Evolutionary conservation across 2,329 filamentous ascomycete genomes (phyloP).

Genomic region (Nothophaeocryptopus gaeumannii): DNA sequence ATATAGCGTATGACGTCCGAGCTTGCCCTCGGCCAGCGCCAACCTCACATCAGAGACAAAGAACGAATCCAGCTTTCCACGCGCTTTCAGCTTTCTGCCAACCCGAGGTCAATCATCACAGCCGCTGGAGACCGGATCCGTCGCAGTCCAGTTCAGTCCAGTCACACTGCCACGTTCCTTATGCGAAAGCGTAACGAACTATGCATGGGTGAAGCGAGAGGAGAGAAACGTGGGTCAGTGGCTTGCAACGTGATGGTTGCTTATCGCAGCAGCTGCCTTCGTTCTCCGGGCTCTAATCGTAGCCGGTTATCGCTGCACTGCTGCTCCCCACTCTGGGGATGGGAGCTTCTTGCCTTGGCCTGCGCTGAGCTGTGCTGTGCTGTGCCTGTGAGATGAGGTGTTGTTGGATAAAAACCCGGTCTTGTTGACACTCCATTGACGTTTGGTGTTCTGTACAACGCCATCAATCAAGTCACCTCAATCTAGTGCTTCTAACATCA

Average conservation of each 20-base stretch:
- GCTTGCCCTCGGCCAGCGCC: not conserved
- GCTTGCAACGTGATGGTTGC: too few relatives aligned
- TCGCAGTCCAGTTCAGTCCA: not conserved
- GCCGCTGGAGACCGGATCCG: constrained; percentile 5
- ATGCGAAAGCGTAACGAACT: not conserved
- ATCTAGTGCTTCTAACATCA: not conserved
- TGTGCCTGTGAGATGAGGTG: too few relatives aligned
- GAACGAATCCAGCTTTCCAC: constrained; percentile 3
- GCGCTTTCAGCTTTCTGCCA: constrained; percentile 1
- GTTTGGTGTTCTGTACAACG: constrained; percentile 20
- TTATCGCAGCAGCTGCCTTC: too few relatives aligned
- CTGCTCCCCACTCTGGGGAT: constrained; percentile 14
- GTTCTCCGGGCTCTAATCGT: too few relatives aligned
- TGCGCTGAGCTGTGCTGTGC: not conserved
- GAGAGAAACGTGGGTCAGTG: constrained; percentile 7
- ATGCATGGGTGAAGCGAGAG: not conserved
- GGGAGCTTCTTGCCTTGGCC: constrained; percentile 1
- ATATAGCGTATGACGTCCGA: constrained; percentile 14
- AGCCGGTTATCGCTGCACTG: too few relatives aligned
- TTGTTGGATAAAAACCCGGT: constrained; percentile 14
- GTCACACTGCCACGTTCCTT: constrained; percentile 16
- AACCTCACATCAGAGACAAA: constrained; percentile 13
- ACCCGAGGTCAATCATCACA: constrained; percentile 5
- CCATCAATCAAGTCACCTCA: constrained; percentile 6
- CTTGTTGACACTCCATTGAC: constrained; percentile 15